A percentile compares a stretch with the other conserved stretches of the same genome.
phyloP scores from a whole-genome alignment of 2,329 filamentous ascomycete genomes.

The Meredithiella fracta region DNA sequence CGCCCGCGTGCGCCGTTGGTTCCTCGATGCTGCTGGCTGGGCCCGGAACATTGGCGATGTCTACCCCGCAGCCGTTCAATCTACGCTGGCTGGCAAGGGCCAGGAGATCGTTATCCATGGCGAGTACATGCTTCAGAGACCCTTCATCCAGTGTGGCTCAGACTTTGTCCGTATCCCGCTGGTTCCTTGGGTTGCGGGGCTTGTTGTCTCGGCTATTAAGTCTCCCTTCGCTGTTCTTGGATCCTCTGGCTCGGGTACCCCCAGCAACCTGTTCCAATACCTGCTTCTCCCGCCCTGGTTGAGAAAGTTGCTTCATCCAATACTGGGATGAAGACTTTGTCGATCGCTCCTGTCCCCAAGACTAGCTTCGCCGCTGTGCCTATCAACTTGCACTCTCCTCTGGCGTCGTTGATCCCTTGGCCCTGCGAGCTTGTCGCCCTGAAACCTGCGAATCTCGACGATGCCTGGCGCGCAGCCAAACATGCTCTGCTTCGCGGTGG shows the following conservation, averaged over 20 bases:
- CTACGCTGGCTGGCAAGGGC: neutral
- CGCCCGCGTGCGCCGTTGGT: conserved; percentile 10
- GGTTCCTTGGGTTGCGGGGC: conserved; percentile 10
- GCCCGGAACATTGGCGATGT: conserved; percentile 12
- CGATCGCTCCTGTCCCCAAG: conserved; percentile 4
- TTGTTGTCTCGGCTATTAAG: conserved; percentile 9
- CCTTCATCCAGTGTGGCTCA: conserved; percentile 11
- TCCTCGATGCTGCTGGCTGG: conserved; percentile 10
- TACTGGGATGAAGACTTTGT: conserved; percentile 8
- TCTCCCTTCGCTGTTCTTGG: conserved; percentile 6
- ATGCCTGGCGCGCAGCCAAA: conserved; percentile 13
- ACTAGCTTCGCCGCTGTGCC: conserved; percentile 11
- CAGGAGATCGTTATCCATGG: conserved; percentile 9
- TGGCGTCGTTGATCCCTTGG: conserved; percentile 7
- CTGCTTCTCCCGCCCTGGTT: conserved; percentile 10
- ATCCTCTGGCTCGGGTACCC: neutral
- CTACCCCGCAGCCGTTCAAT: conserved; percentile 12
- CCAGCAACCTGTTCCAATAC: conserved; percentile 1
- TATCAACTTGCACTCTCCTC: conserved; percentile 10
- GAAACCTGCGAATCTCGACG: conserved; percentile 10
- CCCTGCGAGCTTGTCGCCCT: conserved; percentile 6
- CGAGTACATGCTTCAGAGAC: conserved; percentile 11
- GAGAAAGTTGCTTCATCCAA: conserved; percentile 13
- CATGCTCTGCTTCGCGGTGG: conserved; percentile 18
- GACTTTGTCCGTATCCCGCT: conserved; percentile 12